Evolutionary conservation across 2,329 filamentous ascomycete genomes (phyloP).

Genomic region (Colletotrichum lentis): DNA sequence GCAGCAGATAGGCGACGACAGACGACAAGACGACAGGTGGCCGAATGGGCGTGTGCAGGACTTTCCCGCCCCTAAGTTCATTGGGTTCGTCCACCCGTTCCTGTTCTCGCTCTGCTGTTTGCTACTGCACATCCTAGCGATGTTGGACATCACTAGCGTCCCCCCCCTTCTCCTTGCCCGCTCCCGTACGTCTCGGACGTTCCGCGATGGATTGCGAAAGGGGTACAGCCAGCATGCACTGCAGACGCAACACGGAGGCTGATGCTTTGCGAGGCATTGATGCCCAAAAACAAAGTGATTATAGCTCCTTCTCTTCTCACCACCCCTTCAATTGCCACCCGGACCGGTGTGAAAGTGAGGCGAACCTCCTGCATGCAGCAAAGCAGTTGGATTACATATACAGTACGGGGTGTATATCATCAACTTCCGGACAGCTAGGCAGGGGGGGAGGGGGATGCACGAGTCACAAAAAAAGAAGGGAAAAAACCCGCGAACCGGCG

Average conservation of each 20-base stretch:
- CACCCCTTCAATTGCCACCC: conserved; percentile 1
- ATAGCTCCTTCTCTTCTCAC: neutral
- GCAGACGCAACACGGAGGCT: conserved; percentile 1
- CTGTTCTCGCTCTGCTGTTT: neutral
- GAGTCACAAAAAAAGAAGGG: conserved; percentile 15
- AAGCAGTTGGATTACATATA: neutral
- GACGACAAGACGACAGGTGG: conserved; percentile 16
- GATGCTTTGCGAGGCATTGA: conserved; percentile 27
- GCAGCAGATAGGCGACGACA: conserved; percentile 31
- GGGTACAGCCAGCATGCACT: neutral
- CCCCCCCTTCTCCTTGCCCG: conserved; percentile 8
- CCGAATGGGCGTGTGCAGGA: conserved; percentile 25
- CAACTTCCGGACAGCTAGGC: neutral
- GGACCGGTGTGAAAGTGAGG: conserved; percentile 29
- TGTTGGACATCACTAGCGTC: conserved; percentile 36
- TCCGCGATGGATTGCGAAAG: conserved; percentile 6
- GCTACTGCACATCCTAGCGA: conserved; percentile 20
- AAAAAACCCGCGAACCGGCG: no score
- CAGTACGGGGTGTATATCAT: conserved; percentile 18
- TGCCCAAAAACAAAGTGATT: conserved; percentile 27
- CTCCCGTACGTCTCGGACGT: neutral
- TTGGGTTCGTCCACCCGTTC: conserved; percentile 11
- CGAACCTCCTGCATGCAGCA: conserved; percentile 29
- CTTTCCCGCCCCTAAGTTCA: neutral
- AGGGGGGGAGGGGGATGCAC: neutral